These are phyloP conservation scores for Fonsecaea pugnacius DNA, from an alignment of 2,329 filamentous ascomycete species.

Conservation along the genomic window DNA sequence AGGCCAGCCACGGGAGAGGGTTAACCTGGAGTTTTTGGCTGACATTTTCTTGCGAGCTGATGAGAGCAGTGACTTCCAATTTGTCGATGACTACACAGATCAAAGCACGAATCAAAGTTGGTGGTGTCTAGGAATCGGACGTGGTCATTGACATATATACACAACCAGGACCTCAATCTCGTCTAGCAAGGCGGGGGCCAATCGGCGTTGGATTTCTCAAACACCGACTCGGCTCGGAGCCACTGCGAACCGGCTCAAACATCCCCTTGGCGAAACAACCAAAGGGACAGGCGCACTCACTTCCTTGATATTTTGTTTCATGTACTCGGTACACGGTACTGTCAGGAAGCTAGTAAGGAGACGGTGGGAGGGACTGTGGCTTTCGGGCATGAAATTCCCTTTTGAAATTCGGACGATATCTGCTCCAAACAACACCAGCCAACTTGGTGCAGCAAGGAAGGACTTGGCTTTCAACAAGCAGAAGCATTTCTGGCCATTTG, in stretches of 20 bases:
- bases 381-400: neutral
- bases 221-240: neutral
- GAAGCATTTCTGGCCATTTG: neutral
- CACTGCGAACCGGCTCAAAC: neutral
- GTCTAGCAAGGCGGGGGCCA: neutral
- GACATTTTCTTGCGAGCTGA: neutral
- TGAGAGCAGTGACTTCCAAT: neutral
- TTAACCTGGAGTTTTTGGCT: slow-evolving; percentile 40
- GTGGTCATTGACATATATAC: neutral
- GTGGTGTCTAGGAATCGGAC: neutral
- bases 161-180: neutral
- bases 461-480: neutral
- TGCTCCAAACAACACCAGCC: neutral
- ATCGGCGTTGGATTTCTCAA: neutral
- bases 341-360: neutral
- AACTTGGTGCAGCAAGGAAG: neutral
- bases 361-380: neutral
- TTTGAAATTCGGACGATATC: neutral
- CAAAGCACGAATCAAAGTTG: neutral
- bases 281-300: neutral
- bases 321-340: neutral
- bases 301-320: neutral
- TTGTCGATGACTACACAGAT: neutral
- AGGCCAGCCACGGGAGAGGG: slow-evolving; percentile 58
- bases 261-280: neutral